A percentile compares a stretch with the other conserved stretches of the same genome.
These are phyloP conservation scores for Chaetomiaceae sp. DNA, from an alignment of 2,329 filamentous ascomycete species.

Conservation along the genomic window DNA sequence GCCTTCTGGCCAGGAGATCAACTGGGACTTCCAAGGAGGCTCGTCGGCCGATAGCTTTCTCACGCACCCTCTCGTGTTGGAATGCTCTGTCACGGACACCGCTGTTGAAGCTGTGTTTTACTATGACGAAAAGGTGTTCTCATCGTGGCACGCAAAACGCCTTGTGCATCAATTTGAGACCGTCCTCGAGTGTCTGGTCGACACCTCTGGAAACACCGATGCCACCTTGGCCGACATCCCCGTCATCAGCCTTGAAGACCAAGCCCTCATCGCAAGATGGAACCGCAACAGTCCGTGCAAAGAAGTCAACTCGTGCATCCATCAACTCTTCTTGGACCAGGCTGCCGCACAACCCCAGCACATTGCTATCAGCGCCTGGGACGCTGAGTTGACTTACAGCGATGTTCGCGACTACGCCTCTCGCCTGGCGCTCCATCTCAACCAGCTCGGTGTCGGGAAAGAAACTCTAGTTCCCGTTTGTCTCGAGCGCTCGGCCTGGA, in stretches of 20 bases:
- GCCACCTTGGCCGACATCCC: slow-evolving; percentile 18
- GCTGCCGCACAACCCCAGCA: slow-evolving; percentile 7
- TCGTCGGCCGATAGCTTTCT: slow-evolving; percentile 23
- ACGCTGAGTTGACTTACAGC: slow-evolving; percentile 25
- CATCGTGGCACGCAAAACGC: slow-evolving; percentile 20
- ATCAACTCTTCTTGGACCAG: slow-evolving; percentile 20
- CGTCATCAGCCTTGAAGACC: slow-evolving; percentile 21
- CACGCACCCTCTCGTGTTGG: slow-evolving; percentile 25
- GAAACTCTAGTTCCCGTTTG: slow-evolving; percentile 26
- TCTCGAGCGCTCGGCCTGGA: slow-evolving; percentile 25
- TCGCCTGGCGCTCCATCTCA: slow-evolving; percentile 22
- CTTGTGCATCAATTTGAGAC: slow-evolving; percentile 21
- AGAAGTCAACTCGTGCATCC: slow-evolving; percentile 19
- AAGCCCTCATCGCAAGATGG: slow-evolving; percentile 19
- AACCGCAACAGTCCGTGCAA: slow-evolving; percentile 11
- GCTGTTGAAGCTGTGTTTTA: slow-evolving; percentile 20
- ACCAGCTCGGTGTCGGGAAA: slow-evolving; percentile 18
- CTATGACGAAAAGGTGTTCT: slow-evolving; percentile 22
- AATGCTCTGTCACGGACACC: slow-evolving; percentile 18
- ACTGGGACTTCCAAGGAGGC: slow-evolving; percentile 23
- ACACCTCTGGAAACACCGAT: background rate
- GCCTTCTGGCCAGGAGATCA: background rate
- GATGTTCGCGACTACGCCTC: slow-evolving; percentile 19
- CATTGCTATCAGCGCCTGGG: slow-evolving; percentile 24
- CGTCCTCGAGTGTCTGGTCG: slow-evolving; percentile 16